A percentile compares a stretch with the other conserved stretches of the same genome.
These are phyloP conservation scores for Fraxinus platypoda DNA, from an alignment of 305 asterid genomes.

Conservation along the genomic window DNA sequence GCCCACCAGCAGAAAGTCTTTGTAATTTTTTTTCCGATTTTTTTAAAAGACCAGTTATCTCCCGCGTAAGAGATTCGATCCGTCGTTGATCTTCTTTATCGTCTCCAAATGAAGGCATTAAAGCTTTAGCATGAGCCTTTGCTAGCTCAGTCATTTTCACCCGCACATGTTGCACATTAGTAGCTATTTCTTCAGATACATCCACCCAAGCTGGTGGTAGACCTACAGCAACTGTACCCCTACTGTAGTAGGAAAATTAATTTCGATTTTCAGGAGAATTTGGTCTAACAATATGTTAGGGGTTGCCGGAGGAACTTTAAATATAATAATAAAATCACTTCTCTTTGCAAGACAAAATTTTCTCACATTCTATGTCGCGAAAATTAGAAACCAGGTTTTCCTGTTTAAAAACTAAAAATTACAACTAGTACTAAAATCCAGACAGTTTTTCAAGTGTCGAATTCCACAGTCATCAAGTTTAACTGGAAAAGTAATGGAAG, in stretches of 20 bases:
- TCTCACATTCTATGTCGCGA: background rate
- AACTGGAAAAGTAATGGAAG: conserved; percentile 4
- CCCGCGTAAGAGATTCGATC: conserved; percentile 88
- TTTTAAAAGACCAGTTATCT: conserved; percentile 80
- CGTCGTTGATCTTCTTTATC: conserved; percentile 94
- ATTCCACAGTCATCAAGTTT: background rate
- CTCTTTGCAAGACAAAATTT: background rate
- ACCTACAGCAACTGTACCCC: conserved; percentile 71
- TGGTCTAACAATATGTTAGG: background rate
- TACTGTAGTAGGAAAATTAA: conserved; percentile 42
- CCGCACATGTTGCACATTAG: conserved; percentile 73
- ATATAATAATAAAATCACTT: background rate
- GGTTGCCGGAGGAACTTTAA: conserved; percentile 1
- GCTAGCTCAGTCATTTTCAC: conserved; percentile 83
- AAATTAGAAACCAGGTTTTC: background rate
- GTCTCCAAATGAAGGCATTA: conserved; percentile 99
- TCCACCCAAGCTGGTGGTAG: conserved; percentile 98
- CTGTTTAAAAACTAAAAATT: background rate
- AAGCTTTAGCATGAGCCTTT: conserved; percentile 98
- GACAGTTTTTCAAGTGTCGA: background rate
- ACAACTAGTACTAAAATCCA: background rate
- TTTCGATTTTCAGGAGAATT: conserved; percentile 17
- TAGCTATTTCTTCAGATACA: conserved; percentile 81
- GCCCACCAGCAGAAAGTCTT: conserved; percentile 82
- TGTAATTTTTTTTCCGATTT: conserved; percentile 79